A percentile compares a stretch with the other conserved stretches of the same genome.
Conservation (phyloP, 306 rosid species). For the Quercus bicolor region DNA sequence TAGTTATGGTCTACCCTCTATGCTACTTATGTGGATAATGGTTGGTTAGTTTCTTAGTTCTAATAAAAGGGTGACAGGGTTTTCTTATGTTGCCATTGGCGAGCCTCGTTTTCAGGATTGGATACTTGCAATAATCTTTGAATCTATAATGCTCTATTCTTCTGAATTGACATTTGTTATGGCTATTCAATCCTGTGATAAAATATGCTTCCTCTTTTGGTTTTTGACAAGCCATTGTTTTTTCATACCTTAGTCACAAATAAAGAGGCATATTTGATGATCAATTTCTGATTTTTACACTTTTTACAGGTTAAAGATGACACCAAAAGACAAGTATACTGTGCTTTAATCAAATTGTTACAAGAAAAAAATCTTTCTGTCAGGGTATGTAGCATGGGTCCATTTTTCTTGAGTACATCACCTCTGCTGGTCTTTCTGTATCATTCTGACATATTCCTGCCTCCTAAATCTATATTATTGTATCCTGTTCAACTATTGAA, state of each 20-base stretch:
- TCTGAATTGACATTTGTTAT: not conserved
- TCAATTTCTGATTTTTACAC: constrained; percentile 12
- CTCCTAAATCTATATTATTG: constrained; percentile 7
- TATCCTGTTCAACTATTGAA: constrained; percentile 20
- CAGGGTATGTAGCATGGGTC: constrained; percentile 50
- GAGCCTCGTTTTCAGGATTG: not conserved
- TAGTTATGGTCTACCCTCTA: not conserved
- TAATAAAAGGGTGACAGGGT: not conserved
- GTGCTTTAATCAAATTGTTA: constrained; percentile 79
- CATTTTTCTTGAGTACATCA: constrained; percentile 4
- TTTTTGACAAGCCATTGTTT: not conserved
- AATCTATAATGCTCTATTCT: not conserved
- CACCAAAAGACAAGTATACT: constrained; percentile 85
- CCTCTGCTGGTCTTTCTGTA: constrained; percentile 21
- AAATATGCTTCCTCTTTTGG: not conserved
- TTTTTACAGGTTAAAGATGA: constrained; percentile 78
- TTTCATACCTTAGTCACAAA: constrained; percentile 10
- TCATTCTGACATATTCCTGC: constrained; percentile 8
- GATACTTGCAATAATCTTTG: constrained; percentile 19
- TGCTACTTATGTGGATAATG: not conserved
- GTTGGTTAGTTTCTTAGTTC: constrained; percentile 2
- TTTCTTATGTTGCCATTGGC: not conserved
- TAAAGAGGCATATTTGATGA: not conserved
- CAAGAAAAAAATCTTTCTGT: constrained; percentile 85
- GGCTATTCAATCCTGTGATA: not conserved